Conservation (phyloP, 495 filamentous ascomycete genomes). For the Cenococcum geophilum region DNA sequence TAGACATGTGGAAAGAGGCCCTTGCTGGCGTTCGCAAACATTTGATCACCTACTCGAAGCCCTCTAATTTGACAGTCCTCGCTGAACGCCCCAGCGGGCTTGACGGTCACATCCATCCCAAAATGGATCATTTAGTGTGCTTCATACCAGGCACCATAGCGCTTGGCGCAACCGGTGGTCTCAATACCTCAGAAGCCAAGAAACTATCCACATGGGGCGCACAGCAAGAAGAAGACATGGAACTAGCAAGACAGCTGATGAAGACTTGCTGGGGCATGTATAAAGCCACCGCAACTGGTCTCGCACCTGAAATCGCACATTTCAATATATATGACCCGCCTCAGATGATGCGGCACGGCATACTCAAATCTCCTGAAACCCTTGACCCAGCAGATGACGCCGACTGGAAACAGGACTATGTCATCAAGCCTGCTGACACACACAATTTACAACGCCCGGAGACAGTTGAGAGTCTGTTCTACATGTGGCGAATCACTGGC, state of each 20-base stretch:
- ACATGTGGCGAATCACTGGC: conserved; percentile 98
- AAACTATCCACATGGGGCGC: conserved; percentile 64
- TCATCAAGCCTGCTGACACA: conserved; percentile 65
- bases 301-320: conserved; percentile 88
- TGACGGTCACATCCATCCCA: conserved; percentile 57
- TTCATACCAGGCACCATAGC: conserved; percentile 97
- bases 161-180: conserved; percentile 74
- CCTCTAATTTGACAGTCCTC: conserved; percentile 73
- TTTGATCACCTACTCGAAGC: conserved; percentile 78
- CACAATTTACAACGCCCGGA: conserved; percentile 97
- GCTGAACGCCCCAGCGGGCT: conserved; percentile 80
- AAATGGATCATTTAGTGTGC: conserved; percentile 98
- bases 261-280: conserved; percentile 99
- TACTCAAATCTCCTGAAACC: conserved; percentile 38
- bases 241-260: conserved; percentile 78
- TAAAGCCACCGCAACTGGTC: conserved; percentile 72
- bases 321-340: conserved; percentile 68
- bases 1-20: conserved; percentile 87
- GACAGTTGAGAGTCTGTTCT: conserved; percentile 89
- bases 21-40: conserved; percentile 83
- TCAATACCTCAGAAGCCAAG: conserved; percentile 65
- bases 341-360: conserved; percentile 45
- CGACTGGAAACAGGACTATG: conserved; percentile 66
- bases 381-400: conserved; percentile 49
- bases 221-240: conserved; percentile 78